Base-by-base conservation (phyloP, 164 flowering plant species). In the Kalanchoe fedtschenkoi region DNA sequence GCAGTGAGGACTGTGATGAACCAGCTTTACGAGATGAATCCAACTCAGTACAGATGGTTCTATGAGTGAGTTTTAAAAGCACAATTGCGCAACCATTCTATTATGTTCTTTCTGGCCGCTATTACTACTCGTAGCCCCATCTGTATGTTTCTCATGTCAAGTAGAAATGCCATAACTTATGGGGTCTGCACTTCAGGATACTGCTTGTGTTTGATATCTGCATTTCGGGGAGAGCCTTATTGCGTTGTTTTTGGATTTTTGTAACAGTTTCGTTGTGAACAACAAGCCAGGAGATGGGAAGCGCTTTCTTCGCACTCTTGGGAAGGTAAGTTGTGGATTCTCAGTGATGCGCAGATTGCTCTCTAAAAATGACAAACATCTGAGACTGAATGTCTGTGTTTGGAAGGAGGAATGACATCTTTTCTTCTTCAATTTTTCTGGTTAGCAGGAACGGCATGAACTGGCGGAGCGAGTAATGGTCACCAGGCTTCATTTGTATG, bases 1-100 rank as follows among this genome's bases (percentile, higher is more conserved):
- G 97, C 99, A 41, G 91, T 85, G 69, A 87, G 95, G 82, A 90
- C 97, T 43, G 97, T 93, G 65, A 71, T 90, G 43, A 69, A 68
- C 71, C 99, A 93, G 80, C 89, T 93, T 19, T 90, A 90, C 55
- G 99, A 93, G 83, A 83, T 93, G 97, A 93, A 93, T 68, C 99
- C 99, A 37, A 74, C 92, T 11, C 70, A 82, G 38, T 93, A 93
- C 64, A 78, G 77, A 63, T 93, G 97, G 97, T 80, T 93, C 35
- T 90, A 93, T 63, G 75, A 93, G 99, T 93, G 81, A 80, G 97
- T 82, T 32, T 19, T 51, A 21, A 15, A 2, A 47, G 22, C 5
- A n/a, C n/a, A n/a, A n/a, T 57, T 58, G 6, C 9, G 8, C 1
- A 3, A 29, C 32, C 35, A 6, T 56, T 13, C 6, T 51, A 22